Conservation (phyloP, 2,329 filamentous ascomycete species). For the Berkeleyomyces basicola region DNA sequence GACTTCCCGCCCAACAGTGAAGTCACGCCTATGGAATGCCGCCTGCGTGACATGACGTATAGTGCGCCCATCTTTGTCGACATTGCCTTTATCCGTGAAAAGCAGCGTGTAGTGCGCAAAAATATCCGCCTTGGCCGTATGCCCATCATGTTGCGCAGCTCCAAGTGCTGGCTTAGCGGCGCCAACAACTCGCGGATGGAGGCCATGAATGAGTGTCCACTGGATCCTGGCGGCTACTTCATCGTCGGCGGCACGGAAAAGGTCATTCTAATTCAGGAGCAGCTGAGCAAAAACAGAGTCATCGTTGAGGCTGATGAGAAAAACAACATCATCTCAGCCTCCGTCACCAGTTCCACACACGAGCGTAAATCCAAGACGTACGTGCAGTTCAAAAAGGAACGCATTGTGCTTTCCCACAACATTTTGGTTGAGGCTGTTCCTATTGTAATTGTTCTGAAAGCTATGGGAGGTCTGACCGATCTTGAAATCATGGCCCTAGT, state of each 20-base stretch:
- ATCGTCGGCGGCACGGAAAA: conserved; percentile 97
- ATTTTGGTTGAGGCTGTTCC: conserved; percentile 87
- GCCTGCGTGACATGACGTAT: conserved; percentile 94
- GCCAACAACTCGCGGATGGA: conserved; percentile 83
- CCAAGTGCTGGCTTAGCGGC: conserved; percentile 71
- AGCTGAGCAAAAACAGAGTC: conserved; percentile 96
- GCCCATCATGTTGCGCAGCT: conserved; percentile 93
- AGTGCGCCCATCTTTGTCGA: conserved; percentile 87
- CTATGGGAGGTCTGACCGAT: conserved; percentile 83
- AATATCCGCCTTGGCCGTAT: conserved; percentile 74
- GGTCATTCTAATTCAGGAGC: conserved; percentile 95
- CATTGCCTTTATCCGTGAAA: conserved; percentile 74
- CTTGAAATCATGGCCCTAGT: conserved; percentile 89
- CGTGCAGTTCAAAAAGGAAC: conserved; percentile 83
- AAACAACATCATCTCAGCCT: conserved; percentile 86
- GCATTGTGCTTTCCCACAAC: conserved; percentile 81
- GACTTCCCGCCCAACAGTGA: conserved; percentile 52
- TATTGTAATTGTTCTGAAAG: conserved; percentile 83
- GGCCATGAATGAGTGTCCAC: conserved; percentile 79
- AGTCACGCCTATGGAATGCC: conserved; percentile 91
- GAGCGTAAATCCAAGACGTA: conserved; percentile 98
- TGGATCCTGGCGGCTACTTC: conserved; percentile 95
- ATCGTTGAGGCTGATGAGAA: conserved; percentile 89
- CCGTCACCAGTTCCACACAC: conserved; percentile 93
- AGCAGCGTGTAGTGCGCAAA: conserved; percentile 55